Percentiles rank a stretch among this genome's conserved stretches.
phyloP scores from a whole-genome alignment of 192 early-diverging fungal species.

The Backusella tarrabulga region DNA sequence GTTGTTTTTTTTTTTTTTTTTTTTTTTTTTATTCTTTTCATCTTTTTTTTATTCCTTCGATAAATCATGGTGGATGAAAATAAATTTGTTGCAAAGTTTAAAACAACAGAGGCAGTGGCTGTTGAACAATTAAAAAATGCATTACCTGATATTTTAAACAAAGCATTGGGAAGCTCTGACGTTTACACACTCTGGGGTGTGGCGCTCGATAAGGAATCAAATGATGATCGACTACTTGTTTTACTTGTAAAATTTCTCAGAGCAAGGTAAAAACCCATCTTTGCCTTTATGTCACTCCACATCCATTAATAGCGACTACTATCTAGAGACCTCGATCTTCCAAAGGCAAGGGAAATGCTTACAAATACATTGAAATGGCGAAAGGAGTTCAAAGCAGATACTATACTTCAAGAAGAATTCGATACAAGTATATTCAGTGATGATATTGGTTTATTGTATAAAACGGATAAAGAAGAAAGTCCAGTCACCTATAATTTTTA shows the following conservation, averaged over 20 bases:
- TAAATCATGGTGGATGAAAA: constrained; percentile 3
- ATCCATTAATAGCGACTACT: neutral
- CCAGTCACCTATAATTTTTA: constrained; percentile 63
- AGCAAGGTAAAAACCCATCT: constrained; percentile 39
- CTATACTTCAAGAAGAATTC: constrained; percentile 47
- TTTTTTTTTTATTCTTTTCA: neutral
- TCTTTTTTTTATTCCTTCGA: neutral
- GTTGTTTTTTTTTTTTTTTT: neutral
- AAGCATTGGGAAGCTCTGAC: constrained; percentile 23
- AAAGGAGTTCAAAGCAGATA: constrained; percentile 47
- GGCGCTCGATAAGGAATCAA: constrained; percentile 35
- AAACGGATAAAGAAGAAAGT: constrained; percentile 43
- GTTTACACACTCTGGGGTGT: constrained; percentile 52
- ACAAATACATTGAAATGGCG: constrained; percentile 53
- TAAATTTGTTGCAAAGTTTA: constrained; percentile 33
- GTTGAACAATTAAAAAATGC: constrained; percentile 46
- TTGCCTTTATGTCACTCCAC: neutral
- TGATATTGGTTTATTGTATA: constrained; percentile 48
- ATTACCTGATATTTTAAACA: constrained; percentile 44
- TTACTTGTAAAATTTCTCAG: constrained; percentile 56
- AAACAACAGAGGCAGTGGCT: constrained; percentile 29
- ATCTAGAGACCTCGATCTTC: constrained; percentile 33
- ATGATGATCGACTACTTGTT: constrained; percentile 55
- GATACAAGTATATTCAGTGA: constrained; percentile 41
- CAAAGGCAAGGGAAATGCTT: constrained; percentile 47